These are phyloP conservation scores for Diaporthe sp. DNA, from an alignment of 2,329 filamentous ascomycete genomes.

Conservation along the genomic window DNA sequence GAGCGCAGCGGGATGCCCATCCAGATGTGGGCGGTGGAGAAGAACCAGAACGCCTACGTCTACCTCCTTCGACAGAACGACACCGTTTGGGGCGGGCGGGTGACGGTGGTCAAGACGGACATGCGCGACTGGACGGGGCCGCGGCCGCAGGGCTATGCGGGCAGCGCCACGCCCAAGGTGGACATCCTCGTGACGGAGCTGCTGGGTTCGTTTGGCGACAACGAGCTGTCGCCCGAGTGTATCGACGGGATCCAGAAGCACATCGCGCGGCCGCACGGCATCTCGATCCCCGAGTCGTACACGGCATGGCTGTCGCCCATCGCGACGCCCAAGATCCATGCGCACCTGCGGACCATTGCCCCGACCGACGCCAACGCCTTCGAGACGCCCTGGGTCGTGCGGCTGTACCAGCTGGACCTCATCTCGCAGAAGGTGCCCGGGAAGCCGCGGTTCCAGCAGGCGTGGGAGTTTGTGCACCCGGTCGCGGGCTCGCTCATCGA, in stretches of 20 bases:
- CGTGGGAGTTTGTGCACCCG: conserved; percentile 87
- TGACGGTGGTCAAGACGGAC: conserved; percentile 93
- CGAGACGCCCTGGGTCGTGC: conserved; percentile 94
- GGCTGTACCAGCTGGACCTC: conserved; percentile 90
- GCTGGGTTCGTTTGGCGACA: conserved; percentile 95
- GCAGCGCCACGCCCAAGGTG: conserved; percentile 70
- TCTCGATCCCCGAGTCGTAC: conserved; percentile 94
- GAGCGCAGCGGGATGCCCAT: conserved; percentile 81
- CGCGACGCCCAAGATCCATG: conserved; percentile 85
- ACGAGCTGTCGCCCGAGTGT: conserved; percentile 94
- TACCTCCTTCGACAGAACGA: conserved; percentile 90
- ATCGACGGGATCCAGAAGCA: conserved; percentile 96
- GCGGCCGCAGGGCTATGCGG: conserved; percentile 57
- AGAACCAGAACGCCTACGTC: conserved; percentile 98
- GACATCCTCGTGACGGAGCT: conserved; percentile 97
- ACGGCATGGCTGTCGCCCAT: conserved; percentile 96
- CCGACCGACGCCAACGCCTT: conserved; percentile 78
- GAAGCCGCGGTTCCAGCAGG: conserved; percentile 76
- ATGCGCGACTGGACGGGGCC: conserved; percentile 98
- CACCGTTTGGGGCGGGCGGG: conserved; percentile 82
- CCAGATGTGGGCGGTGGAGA: conserved; percentile 93
- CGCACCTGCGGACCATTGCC: conserved; percentile 79
- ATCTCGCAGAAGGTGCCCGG: conserved; percentile 76
- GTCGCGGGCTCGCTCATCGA: conserved; percentile 62
- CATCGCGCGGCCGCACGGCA: conserved; percentile 81